Evolutionary conservation across 2,329 filamentous ascomycete genomes (phyloP), one percentile per base, ranked within the genome.

Genomic region (Exophiala lecanii-corni): DNA sequence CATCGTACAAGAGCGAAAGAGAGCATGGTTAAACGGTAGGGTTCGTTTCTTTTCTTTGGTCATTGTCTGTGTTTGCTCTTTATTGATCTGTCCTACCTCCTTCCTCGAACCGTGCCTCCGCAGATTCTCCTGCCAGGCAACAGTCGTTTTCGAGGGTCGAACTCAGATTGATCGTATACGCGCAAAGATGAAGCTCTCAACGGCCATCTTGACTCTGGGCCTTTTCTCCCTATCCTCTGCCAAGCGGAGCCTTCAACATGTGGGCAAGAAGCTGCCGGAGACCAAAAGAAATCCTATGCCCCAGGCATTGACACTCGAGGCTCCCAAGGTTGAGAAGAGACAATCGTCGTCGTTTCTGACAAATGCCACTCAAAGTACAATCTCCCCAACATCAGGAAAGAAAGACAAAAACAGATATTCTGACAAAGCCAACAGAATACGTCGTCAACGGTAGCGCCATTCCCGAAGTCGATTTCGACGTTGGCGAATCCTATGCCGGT

Each of bases 391-490:
- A 23, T 32, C 25, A 26, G 13, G 18, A 15, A 18, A 12, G 13
- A 13, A 19, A n/a, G n/a, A n/a, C n/a, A 28, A 3, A 20, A 6
- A n/a, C 19, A n/a, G n/a, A n/a, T n/a, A n/a, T n/a, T n/a, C 23
- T 38, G 26, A 45, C 23, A 6, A n/a, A 37, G n/a, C 16, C 18
- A 10, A 13, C 30, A 81, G 78, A 72, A 52, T 85, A 78, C 50
- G 73, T 71, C 15, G 78, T 86, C 32, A 75, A 87, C 53, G 78
- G 83, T 2, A 73, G 69, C 3, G 68, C 63, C 1, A 76, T 88
- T 35, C 84, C 84, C 0, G 81, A 86, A 16, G 79, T 88, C 1
- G 60, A 73, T 18, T 89, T 85, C 45, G 82, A 88, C 47, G 28
- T 48, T 32, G 47, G 46, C 33, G 68, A 70, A 54, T 65, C 66